These are phyloP conservation scores for Exophiala lecanii-corni DNA, from an alignment of 2,329 filamentous ascomycete species.

Conservation along the genomic window DNA sequence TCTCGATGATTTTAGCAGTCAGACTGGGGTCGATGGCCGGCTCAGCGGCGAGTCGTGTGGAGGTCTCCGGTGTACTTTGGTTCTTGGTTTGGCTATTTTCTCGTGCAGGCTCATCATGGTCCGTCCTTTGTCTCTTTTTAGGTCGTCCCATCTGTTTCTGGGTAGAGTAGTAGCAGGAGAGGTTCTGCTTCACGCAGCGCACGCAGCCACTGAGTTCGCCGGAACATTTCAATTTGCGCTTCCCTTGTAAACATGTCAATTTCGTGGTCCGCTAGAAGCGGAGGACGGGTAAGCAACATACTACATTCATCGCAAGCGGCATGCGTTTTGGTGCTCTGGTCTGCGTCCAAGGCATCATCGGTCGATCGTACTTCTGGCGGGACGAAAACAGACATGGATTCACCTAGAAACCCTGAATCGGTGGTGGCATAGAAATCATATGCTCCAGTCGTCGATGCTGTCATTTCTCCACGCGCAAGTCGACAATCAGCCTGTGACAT, in stretches of 20 bases:
- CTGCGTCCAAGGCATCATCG: constrained; percentile 22
- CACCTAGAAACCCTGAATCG: too few species aligned
- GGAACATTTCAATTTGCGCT: constrained; percentile 46
- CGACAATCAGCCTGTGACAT: too few species aligned
- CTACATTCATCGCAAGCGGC: constrained; percentile 47
- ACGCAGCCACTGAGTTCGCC: constrained; percentile 40
- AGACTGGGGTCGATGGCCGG: constrained; percentile 14
- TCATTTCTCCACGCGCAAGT: too few species aligned
- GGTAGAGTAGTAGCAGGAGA: constrained; percentile 42
- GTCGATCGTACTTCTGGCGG: constrained; percentile 15
- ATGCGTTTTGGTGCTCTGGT: constrained; percentile 37
- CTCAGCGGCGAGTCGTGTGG: constrained; percentile 6
- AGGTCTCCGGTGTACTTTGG: not conserved
- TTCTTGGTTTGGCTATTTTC: not conserved
- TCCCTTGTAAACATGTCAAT: too few species aligned
- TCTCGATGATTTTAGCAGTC: constrained; percentile 15
- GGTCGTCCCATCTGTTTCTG: constrained; percentile 48
- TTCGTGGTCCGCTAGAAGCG: constrained; percentile 12
- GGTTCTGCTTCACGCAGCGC: constrained; percentile 39
- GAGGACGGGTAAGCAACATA: too few species aligned
- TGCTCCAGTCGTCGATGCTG: too few species aligned
- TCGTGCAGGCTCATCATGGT: constrained; percentile 20
- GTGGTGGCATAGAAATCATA: too few species aligned
- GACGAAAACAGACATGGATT: not conserved
- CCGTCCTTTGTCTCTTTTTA: constrained; percentile 37